Evolutionary conservation across 306 rosid genomes (phyloP).

Genomic region (Cucurbita pepo): DNA sequence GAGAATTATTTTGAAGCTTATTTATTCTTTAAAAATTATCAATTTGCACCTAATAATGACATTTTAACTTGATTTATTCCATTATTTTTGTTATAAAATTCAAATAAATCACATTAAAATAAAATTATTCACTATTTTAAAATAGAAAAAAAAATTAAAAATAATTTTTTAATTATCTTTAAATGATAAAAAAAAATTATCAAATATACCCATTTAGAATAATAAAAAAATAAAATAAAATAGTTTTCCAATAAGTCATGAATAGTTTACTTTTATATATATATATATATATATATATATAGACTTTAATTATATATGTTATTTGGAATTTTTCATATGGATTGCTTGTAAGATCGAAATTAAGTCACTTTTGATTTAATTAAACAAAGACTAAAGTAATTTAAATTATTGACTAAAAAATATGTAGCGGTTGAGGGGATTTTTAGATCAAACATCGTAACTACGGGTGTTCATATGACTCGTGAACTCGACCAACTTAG

Average conservation of each 20-base stretch:
- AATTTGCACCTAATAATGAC: background rate
- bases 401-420: too few species aligned
- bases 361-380: background rate
- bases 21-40: background rate
- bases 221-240: background rate
- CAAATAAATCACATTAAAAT: background rate
- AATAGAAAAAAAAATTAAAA: background rate
- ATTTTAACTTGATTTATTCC: background rate
- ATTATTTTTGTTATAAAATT: background rate
- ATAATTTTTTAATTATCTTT: too few species aligned
- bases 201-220: too few species aligned
- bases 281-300: too few species aligned
- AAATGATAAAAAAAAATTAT: background rate
- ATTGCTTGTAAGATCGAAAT: background rate
- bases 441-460: too few species aligned
- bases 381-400: background rate
- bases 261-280: background rate
- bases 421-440: too few species aligned
- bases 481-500: too few species aligned
- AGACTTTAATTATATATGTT: background rate
- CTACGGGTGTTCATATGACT: too few species aligned
- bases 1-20: background rate
- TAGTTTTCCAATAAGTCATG: background rate
- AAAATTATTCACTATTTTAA: background rate
- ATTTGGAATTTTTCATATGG: too few species aligned